These are phyloP conservation scores for Pseudogymnoascus sp. DNA, from an alignment of 2,329 filamentous ascomycete genomes.

Conservation along the genomic window DNA sequence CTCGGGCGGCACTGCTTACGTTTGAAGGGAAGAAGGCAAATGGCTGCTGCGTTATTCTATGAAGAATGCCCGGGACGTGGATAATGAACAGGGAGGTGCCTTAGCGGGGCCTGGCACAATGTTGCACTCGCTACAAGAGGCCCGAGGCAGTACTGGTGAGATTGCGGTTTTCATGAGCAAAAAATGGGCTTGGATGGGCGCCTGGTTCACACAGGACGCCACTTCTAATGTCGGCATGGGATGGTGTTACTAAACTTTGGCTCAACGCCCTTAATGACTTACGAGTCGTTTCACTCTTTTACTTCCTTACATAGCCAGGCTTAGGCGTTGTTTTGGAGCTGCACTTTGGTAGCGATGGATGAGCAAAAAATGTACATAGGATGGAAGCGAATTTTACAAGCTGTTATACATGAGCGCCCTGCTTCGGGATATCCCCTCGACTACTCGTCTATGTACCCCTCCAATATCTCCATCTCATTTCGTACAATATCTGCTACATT, in stretches of 20 bases:
- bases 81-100: background rate
- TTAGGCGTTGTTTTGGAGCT: constrained; percentile 7
- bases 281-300: constrained; percentile 7
- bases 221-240: constrained; percentile 7
- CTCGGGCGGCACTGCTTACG: constrained; percentile 82
- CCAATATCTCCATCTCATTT: background rate
- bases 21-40: constrained; percentile 79
- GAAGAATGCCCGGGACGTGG: constrained; percentile 24
- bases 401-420: constrained; percentile 1
- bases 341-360: constrained; percentile 8
- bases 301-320: constrained; percentile 3
- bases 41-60: constrained; percentile 90
- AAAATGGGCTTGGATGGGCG: background rate
- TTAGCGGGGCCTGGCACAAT: background rate
- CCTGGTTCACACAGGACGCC: background rate
- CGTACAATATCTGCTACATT: background rate
- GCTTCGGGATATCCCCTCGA: background rate
- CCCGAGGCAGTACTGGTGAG: background rate
- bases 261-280: constrained; percentile 9
- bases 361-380: constrained; percentile 8
- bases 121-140: background rate
- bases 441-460: background rate
- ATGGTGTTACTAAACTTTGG: constrained; percentile 8
- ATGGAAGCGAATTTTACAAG: constrained; percentile 7
- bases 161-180: constrained; percentile 4